phyloP scores from a whole-genome alignment of 2,329 filamentous ascomycete genomes.

The Monilinia vaccinii-corymbosi region DNA sequence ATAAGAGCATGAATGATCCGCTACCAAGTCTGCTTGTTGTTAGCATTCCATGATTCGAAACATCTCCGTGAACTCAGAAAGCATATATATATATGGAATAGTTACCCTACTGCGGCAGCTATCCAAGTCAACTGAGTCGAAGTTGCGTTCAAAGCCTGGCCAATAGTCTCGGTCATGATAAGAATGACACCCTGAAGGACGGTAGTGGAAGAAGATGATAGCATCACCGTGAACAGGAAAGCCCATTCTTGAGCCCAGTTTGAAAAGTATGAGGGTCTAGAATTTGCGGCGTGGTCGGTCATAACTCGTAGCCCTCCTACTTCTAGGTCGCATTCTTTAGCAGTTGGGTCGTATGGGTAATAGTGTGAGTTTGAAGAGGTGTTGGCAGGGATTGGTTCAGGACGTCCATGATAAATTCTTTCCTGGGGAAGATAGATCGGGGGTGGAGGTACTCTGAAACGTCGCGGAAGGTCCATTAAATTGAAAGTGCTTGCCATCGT shows the following conservation, averaged over 20 bases:
- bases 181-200: slow-evolving; percentile 51
- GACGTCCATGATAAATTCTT: background rate
- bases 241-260: slow-evolving; percentile 21
- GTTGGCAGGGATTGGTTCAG: background rate
- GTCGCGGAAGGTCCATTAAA: background rate
- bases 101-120: slow-evolving; percentile 47
- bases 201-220: slow-evolving; percentile 54
- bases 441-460: background rate
- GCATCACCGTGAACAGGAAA: slow-evolving; percentile 40
- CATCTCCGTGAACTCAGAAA: background rate
- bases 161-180: slow-evolving; percentile 54
- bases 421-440: background rate
- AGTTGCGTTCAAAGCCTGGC: slow-evolving; percentile 51
- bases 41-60: background rate
- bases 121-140: slow-evolving; percentile 61
- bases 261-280: slow-evolving; percentile 18
- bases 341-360: background rate
- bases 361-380: background rate
- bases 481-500: background rate
- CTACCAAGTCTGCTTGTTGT: slow-evolving; percentile 43
- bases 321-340: slow-evolving; percentile 3
- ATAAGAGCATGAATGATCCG: slow-evolving; percentile 56
- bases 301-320: background rate
- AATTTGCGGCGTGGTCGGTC: slow-evolving; percentile 17
- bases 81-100: background rate